Percentiles rank a stretch among this genome's conserved stretches.
Conservation (phyloP, 129 eudicot genomes). For the Arctium lappa region DNA sequence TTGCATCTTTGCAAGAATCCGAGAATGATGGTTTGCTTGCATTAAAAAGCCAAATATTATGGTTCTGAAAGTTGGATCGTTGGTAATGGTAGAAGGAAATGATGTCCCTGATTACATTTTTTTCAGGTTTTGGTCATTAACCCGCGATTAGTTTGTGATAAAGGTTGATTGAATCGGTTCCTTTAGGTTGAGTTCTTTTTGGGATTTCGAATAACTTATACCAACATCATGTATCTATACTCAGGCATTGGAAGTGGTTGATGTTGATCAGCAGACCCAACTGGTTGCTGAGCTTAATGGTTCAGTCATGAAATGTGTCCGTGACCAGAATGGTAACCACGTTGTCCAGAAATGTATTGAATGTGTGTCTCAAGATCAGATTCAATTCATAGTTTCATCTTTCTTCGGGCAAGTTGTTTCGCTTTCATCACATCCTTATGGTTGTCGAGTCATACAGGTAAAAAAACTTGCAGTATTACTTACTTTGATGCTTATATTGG, state of each 20-base stretch:
- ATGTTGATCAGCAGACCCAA: constrained; percentile 43
- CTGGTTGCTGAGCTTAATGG: constrained; percentile 77
- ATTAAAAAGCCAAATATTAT: too few relatives aligned
- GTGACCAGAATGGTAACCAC: constrained; percentile 94
- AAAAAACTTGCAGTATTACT: neutral
- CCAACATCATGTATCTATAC: neutral
- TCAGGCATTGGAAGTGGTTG: constrained; percentile 77
- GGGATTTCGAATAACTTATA: neutral
- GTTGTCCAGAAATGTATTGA: constrained; percentile 85
- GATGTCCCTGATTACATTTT: too few relatives aligned
- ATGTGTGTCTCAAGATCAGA: constrained; percentile 62
- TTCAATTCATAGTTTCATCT: constrained; percentile 58
- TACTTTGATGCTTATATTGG: constrained; percentile 1
- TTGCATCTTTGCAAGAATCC: too few relatives aligned
- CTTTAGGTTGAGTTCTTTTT: neutral
- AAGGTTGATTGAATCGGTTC: neutral
- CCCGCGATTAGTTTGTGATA: too few relatives aligned
- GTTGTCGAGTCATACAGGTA: constrained; percentile 86
- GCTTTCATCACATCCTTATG: constrained; percentile 79
- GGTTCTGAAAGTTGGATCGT: too few relatives aligned
- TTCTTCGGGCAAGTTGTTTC: constrained; percentile 77
- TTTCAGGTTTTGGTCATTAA: too few relatives aligned
- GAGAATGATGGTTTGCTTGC: neutral
- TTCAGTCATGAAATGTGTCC: constrained; percentile 81
- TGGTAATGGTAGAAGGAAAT: too few relatives aligned